Percentiles rank a stretch among this genome's conserved stretches.
These are phyloP conservation scores for Eruca vesicaria DNA, from an alignment of 441 rosid genomes.

Conservation along the genomic window DNA sequence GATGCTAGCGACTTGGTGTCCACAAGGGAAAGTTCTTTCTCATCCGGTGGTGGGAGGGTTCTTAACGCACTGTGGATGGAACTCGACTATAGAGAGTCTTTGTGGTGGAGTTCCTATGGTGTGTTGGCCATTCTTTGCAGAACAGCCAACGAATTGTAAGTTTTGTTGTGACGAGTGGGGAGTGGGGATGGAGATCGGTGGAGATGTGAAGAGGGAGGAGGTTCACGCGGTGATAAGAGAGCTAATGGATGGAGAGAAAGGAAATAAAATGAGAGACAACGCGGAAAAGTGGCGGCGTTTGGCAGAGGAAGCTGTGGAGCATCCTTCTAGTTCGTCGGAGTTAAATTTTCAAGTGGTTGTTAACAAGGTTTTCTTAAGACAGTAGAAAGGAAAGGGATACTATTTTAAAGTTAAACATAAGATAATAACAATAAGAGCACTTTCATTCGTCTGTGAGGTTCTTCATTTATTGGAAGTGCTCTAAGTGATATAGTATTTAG, in stretches of 20 bases:
- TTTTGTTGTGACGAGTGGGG: constrained; percentile 36
- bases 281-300: constrained; percentile 29
- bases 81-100: constrained; percentile 43
- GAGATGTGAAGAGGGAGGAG: constrained; percentile 35
- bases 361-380: constrained; percentile 17
- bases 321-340: constrained; percentile 31
- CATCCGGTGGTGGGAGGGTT: constrained; percentile 43
- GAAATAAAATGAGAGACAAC: constrained; percentile 37
- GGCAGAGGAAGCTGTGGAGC: constrained; percentile 28
- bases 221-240: constrained; percentile 39
- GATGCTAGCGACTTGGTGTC: constrained; percentile 42
- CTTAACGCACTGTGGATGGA: constrained; percentile 48
- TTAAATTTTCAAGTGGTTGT: constrained; percentile 34
- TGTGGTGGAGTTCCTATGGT: constrained; percentile 34
- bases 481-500: no score
- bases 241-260: constrained; percentile 40
- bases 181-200: constrained; percentile 37
- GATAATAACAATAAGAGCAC: not conserved
- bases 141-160: constrained; percentile 42
- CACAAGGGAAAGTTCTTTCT: constrained; percentile 40
- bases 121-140: constrained; percentile 49
- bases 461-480: no score
- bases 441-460: no score
- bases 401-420: not conserved
- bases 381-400: not conserved